Conservation (phyloP, 805 yeast genomes). For the Nakazawaea peltata region DNA sequence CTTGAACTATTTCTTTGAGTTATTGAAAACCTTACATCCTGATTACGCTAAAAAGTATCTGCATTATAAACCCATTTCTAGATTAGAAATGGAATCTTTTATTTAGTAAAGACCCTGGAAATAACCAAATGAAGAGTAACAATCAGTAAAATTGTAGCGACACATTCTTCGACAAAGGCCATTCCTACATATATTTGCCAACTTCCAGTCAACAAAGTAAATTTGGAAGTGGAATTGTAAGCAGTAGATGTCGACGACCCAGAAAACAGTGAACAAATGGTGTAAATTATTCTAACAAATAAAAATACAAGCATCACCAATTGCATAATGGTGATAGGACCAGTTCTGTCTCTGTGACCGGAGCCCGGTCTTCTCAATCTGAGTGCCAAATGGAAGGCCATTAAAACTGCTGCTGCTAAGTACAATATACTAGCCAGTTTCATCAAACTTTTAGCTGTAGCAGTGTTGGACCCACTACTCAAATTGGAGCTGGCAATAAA, state of each 20-base stretch:
- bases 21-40: constrained; percentile 1
- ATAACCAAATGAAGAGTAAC: neutral
- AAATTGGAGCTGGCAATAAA: too few species aligned
- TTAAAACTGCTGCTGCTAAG: too few species aligned
- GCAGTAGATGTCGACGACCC: too few species aligned
- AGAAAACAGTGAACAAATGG: too few species aligned
- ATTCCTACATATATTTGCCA: constrained; percentile 6
- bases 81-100: neutral
- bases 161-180: constrained; percentile 5
- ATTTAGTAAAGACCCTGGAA: neutral
- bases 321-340: neutral
- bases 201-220: constrained; percentile 1
- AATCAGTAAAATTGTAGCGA: neutral
- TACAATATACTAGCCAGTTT: too few species aligned
- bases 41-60: constrained; percentile 5
- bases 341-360: neutral
- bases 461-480: too few species aligned
- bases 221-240: constrained; percentile 6
- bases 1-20: constrained; percentile 1
- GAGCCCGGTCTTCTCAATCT: too few species aligned
- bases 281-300: too few species aligned
- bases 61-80: constrained; percentile 1
- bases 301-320: neutral
- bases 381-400: too few species aligned
- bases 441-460: too few species aligned